Evolutionary conservation across 2,329 filamentous ascomycete genomes (phyloP).

Genomic region (Colletotrichum truncatum): DNA sequence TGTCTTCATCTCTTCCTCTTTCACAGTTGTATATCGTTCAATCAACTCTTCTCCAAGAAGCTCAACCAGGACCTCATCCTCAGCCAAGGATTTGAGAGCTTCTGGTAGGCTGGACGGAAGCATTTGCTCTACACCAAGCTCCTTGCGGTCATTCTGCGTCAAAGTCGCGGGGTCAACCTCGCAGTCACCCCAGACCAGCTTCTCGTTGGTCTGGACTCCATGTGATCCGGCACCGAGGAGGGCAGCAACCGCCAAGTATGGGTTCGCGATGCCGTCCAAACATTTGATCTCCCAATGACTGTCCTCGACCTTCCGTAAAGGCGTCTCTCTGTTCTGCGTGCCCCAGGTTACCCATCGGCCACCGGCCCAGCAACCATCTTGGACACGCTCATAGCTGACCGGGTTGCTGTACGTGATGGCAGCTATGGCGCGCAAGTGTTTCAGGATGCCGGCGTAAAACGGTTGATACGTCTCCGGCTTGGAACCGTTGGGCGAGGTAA

Average conservation of each 20-base stretch:
- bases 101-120: slow-evolving; percentile 64
- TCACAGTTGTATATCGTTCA: slow-evolving; percentile 65
- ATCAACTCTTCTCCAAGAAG: slow-evolving; percentile 61
- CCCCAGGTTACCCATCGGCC: slow-evolving; percentile 84
- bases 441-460: slow-evolving; percentile 79
- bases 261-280: slow-evolving; percentile 82
- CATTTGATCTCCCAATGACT: slow-evolving; percentile 83
- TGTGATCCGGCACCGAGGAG: slow-evolving; percentile 67
- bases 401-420: slow-evolving; percentile 75
- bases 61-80: slow-evolving; percentile 55
- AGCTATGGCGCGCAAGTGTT: slow-evolving; percentile 71
- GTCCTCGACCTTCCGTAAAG: slow-evolving; percentile 71
- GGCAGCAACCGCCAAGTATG: slow-evolving; percentile 74
- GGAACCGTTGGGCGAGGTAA: slow-evolving; percentile 56
- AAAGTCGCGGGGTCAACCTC: slow-evolving; percentile 61
- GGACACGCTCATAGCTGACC: slow-evolving; percentile 74
- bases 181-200: slow-evolving; percentile 63
- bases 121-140: slow-evolving; percentile 61
- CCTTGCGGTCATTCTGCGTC: slow-evolving; percentile 52
- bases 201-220: slow-evolving; percentile 54
- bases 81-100: slow-evolving; percentile 60
- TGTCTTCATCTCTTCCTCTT: slow-evolving; percentile 65
- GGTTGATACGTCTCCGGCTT: slow-evolving; percentile 59
- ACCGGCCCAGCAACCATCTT: slow-evolving; percentile 79
- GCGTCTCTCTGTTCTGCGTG: slow-evolving; percentile 80